A percentile compares a stretch with the other conserved stretches of the same genome.
Conservation (phyloP, 352 stramenopile genomes). For the Globisporangium cystogenes region DNA sequence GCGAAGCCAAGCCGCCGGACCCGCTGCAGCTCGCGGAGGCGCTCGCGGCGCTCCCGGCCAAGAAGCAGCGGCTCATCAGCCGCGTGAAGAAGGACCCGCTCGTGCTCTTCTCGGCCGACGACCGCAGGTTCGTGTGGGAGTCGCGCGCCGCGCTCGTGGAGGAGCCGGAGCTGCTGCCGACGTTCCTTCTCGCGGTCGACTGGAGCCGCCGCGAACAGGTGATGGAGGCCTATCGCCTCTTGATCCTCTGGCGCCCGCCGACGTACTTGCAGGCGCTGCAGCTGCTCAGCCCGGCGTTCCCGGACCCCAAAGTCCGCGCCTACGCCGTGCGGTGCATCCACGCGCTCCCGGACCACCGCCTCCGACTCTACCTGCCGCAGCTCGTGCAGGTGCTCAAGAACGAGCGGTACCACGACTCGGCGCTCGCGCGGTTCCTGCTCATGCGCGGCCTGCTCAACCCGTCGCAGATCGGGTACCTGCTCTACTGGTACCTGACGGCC, state of each 20-base stretch:
- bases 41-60: constrained; percentile 22
- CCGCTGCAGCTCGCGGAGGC: constrained; percentile 5
- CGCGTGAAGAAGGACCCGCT: constrained; percentile 62
- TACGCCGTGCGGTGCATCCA: constrained; percentile 90
- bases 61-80: constrained; percentile 41
- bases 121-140: constrained; percentile 70
- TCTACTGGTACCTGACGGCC: constrained; percentile 81
- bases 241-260: constrained; percentile 73
- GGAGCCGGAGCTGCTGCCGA: constrained; percentile 74
- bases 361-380: constrained; percentile 84
- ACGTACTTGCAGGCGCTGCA: constrained; percentile 85
- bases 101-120: constrained; percentile 43
- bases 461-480: constrained; percentile 70
- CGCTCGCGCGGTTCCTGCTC: constrained; percentile 70
- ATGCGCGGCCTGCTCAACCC: constrained; percentile 71
- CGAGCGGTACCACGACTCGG: constrained; percentile 78
- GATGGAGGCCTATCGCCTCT: constrained; percentile 70
- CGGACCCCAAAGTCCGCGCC: constrained; percentile 90
- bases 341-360: constrained; percentile 74
- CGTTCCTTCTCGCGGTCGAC: constrained; percentile 82
- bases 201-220: constrained; percentile 77
- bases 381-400: constrained; percentile 85
- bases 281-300: constrained; percentile 76
- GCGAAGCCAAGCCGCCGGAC: constrained; percentile 2
- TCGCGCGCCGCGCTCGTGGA: constrained; percentile 48